A percentile compares a stretch with the other conserved stretches of the same genome.
Conservation (phyloP, 2,329 filamentous ascomycete species). For the Graphilbum fragrans region DNA sequence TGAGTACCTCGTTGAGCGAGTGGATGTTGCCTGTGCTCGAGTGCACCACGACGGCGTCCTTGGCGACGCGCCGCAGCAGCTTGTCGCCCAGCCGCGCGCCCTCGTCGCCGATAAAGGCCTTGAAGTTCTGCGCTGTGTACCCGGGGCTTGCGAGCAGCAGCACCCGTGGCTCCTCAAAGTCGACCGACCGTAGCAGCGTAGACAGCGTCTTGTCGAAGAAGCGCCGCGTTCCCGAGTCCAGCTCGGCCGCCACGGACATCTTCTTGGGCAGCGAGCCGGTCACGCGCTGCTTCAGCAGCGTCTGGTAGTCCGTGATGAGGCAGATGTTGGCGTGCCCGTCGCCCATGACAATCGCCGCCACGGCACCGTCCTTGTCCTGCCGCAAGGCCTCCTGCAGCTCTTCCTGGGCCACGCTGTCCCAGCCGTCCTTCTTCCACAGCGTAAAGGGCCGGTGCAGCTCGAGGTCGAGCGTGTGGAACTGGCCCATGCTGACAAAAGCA, state of each 20-base stretch:
- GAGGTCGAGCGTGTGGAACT: slow-evolving; percentile 58
- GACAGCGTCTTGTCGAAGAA: slow-evolving; percentile 72
- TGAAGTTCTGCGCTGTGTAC: slow-evolving; percentile 73
- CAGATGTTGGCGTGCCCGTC: slow-evolving; percentile 78
- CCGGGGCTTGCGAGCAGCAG: slow-evolving; percentile 81
- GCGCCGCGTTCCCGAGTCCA: slow-evolving; percentile 57
- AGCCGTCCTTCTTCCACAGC: slow-evolving; percentile 70
- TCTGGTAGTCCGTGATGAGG: slow-evolving; percentile 69
- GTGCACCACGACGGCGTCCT: slow-evolving; percentile 64
- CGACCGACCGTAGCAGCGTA: slow-evolving; percentile 65
- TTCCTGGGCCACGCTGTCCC: slow-evolving; percentile 80
- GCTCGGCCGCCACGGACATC: slow-evolving; percentile 49
- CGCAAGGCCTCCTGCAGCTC: slow-evolving; percentile 70
- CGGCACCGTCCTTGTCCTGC: slow-evolving; percentile 65
- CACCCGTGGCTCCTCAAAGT: slow-evolving; percentile 58
- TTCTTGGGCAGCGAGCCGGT: slow-evolving; percentile 59
- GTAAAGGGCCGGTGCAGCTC: slow-evolving; percentile 83
- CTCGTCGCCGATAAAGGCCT: slow-evolving; percentile 56
- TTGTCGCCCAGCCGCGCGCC: slow-evolving; percentile 52
- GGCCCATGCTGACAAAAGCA: slow-evolving; percentile 36
- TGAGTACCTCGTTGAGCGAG: slow-evolving; percentile 75
- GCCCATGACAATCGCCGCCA: slow-evolving; percentile 88
- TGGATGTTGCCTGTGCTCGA: slow-evolving; percentile 78
- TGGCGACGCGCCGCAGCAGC: slow-evolving; percentile 47
- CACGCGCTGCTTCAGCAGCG: slow-evolving; percentile 58